Conservation (phyloP, 441 rosid genomes). For the Pelargonium cotyledonis region DNA sequence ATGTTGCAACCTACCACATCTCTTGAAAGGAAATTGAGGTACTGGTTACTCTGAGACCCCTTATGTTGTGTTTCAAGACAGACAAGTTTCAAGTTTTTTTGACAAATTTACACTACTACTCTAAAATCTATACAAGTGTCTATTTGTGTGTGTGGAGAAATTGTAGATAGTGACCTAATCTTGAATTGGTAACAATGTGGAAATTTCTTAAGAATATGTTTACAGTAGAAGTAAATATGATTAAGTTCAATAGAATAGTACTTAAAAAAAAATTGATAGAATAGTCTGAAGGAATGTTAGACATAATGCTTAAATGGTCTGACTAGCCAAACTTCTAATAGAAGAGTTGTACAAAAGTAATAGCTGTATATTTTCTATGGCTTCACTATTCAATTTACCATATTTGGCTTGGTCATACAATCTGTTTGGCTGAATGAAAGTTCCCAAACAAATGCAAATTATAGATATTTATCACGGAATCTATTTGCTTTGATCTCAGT, state of each 20-base stretch:
- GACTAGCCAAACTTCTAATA: too few species aligned
- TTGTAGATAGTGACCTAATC: background rate
- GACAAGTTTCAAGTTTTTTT: too few species aligned
- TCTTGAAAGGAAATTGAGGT: constrained; percentile 71
- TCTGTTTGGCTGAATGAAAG: background rate
- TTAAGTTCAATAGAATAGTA: too few species aligned
- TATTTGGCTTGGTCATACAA: background rate
- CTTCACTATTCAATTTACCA: background rate
- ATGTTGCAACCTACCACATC: constrained; percentile 56
- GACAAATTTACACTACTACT: background rate
- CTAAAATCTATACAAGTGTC: background rate
- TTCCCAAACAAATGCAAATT: background rate
- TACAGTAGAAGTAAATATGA: background rate
- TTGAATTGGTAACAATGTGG: background rate
- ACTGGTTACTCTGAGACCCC: constrained; percentile 13
- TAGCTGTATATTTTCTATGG: background rate
- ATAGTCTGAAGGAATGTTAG: too few species aligned
- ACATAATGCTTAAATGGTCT: too few species aligned
- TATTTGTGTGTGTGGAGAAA: background rate
- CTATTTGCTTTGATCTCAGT: constrained; percentile 37
- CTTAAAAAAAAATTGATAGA: too few species aligned
- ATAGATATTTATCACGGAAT: background rate
- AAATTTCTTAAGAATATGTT: background rate
- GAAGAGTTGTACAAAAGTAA: too few species aligned
- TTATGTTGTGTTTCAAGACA: background rate